Evolutionary conservation across 306 rosid species (phyloP), one percentile per base, ranked within the genome.

Genomic region (Vicia faba): DNA sequence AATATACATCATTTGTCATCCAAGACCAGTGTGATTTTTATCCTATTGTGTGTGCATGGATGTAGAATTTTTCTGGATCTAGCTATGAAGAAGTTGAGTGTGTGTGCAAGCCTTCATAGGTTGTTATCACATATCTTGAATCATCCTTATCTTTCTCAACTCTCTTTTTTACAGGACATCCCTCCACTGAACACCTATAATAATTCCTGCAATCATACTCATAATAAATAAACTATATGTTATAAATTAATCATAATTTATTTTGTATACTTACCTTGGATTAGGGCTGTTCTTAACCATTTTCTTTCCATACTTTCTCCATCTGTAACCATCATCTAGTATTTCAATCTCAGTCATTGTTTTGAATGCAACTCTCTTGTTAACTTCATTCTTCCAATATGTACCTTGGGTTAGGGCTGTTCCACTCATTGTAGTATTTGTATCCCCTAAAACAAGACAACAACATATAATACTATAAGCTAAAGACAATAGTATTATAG

Each of bases 261-360:
- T 31, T n/a, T 10, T 1, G 15, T 16, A 7, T 61, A 36, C 11
- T 9, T 62, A 86, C 96, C 95, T 88, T 45, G 99, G 99, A 80
- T 93, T 82, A 15, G 96, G 89, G 81, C 80, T 88, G 84, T 86
- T 85, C 82, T 93, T 93, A 41, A 90, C 96, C 95, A 79, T 88
- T 74, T 90, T 93, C 82, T 93, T 93, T 61, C 98, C 99, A 31
- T 93, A 93, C 82, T 93, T 93, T 70, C 96, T 89, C 99, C 98
- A 93, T 60, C 72, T 93, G 83, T 81, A 89, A 0, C 98, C 97
- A 71, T 93, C 98, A 5, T 93, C 91, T 6, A 93, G 75, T 33
- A 86, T 71, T 81, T 93, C 98, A 72, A 88, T 49, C 68, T 86
- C 95, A 53, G 97, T 85, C 70, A 70, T 77, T 33, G 88, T 90